Conservation (phyloP, 2,329 filamentous ascomycete genomes). For the Hypoxylon sp. region DNA sequence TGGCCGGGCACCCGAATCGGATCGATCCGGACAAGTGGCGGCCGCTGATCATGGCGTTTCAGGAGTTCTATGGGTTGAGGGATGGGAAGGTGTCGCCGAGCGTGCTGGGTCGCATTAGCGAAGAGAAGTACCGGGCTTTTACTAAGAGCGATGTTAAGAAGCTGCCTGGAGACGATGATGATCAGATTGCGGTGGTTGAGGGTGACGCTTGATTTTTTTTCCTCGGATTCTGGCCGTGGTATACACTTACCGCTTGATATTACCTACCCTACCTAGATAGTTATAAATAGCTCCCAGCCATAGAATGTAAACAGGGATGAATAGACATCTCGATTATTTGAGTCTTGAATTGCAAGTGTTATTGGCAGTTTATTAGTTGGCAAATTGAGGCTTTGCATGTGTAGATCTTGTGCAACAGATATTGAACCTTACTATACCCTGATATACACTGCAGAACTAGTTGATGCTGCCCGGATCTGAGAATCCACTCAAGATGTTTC, state of each 20-base stretch:
- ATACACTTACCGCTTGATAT: background rate
- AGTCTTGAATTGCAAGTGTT: too few species aligned
- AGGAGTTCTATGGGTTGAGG: conserved; percentile 53
- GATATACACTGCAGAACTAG: too few species aligned
- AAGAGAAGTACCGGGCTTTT: conserved; percentile 44
- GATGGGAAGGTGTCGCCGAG: conserved; percentile 37
- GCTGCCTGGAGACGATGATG: conserved; percentile 32
- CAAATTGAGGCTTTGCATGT: too few species aligned
- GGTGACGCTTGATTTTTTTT: conserved; percentile 1
- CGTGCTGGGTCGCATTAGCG: conserved; percentile 40
- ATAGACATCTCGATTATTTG: too few species aligned
- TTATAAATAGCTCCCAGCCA: too few species aligned
- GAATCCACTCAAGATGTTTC: background rate
- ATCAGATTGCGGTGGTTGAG: conserved; percentile 17
- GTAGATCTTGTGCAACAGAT: too few species aligned
- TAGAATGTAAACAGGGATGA: too few species aligned
- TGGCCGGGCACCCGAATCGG: conserved; percentile 50
- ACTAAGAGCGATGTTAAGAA: conserved; percentile 33
- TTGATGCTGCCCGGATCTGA: background rate
- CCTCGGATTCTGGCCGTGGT: background rate
- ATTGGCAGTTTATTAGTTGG: too few species aligned
- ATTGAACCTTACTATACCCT: too few species aligned
- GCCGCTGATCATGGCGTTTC: conserved; percentile 56
- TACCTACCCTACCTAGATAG: too few species aligned
- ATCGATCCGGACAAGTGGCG: conserved; percentile 54